These are phyloP conservation scores for Ambrosia artemisiifolia DNA, from an alignment of 129 eudicot species.

Conservation along the genomic window DNA sequence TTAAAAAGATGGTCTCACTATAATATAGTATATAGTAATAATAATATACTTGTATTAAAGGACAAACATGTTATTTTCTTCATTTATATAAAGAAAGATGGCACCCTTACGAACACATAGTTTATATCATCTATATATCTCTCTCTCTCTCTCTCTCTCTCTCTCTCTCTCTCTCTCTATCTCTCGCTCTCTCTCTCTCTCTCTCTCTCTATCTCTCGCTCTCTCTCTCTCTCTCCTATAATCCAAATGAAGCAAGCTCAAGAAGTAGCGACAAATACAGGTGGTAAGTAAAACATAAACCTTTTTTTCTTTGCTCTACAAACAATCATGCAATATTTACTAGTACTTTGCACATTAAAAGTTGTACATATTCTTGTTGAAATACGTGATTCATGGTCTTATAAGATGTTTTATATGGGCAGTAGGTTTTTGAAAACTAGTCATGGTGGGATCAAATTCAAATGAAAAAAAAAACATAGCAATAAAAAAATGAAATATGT, in stretches of 20 bases:
- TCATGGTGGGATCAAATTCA: no score
- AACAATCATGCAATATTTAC: no score
- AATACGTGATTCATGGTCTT: no score
- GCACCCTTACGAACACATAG: background rate
- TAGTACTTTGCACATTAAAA: no score
- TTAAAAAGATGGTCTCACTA: background rate
- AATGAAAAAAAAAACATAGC: no score
- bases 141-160: no score
- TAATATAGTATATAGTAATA: background rate
- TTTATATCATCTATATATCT: no score
- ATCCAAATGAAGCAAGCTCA: slow-evolving; percentile 20
- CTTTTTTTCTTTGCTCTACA: no score
- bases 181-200: background rate
- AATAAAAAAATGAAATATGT: no score
- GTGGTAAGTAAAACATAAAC: background rate
- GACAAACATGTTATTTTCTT: background rate
- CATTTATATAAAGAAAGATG: background rate
- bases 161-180: background rate
- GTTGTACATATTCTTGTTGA: no score
- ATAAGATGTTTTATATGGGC: no score
- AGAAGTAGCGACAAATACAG: background rate
- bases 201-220: background rate
- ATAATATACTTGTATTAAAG: background rate
- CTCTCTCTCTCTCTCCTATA: background rate
- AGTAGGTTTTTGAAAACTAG: no score